Evolutionary conservation across 352 stramenopile genomes (phyloP).

Genomic region (Peronospora destructor): DNA sequence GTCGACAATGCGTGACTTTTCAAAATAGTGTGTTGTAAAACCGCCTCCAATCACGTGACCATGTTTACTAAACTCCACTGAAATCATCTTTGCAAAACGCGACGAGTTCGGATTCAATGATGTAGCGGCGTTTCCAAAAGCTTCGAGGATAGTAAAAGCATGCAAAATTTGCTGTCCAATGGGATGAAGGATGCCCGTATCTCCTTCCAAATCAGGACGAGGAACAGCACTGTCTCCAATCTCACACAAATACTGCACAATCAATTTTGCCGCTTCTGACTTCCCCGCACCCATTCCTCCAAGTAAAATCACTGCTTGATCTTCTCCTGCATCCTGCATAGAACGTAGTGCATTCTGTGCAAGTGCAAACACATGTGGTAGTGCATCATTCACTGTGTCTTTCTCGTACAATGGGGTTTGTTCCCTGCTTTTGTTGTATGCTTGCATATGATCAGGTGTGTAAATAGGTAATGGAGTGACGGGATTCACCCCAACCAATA

Average conservation of each 20-base stretch:
- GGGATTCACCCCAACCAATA: constrained; percentile 69
- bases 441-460: constrained; percentile 77
- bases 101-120: constrained; percentile 66
- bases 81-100: constrained; percentile 79
- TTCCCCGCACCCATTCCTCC: constrained; percentile 71
- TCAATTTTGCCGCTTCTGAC: constrained; percentile 72
- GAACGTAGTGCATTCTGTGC: constrained; percentile 69
- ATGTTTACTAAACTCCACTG: constrained; percentile 73
- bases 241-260: constrained; percentile 80
- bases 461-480: constrained; percentile 68
- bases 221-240: constrained; percentile 51
- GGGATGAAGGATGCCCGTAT: constrained; percentile 51
- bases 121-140: constrained; percentile 62
- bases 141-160: constrained; percentile 71
- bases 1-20: constrained; percentile 79
- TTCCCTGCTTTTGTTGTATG: constrained; percentile 62
- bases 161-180: constrained; percentile 80
- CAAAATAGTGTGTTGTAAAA: constrained; percentile 78
- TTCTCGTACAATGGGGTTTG: constrained; percentile 50
- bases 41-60: constrained; percentile 71
- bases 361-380: constrained; percentile 70
- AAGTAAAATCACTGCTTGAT: constrained; percentile 71
- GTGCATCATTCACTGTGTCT: constrained; percentile 49
- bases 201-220: constrained; percentile 32
- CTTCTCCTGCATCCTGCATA: constrained; percentile 74